Percentiles rank a stretch among this genome's conserved stretches.
These are phyloP conservation scores for Vinca major DNA, from an alignment of 305 asterid species.

Conservation along the genomic window DNA sequence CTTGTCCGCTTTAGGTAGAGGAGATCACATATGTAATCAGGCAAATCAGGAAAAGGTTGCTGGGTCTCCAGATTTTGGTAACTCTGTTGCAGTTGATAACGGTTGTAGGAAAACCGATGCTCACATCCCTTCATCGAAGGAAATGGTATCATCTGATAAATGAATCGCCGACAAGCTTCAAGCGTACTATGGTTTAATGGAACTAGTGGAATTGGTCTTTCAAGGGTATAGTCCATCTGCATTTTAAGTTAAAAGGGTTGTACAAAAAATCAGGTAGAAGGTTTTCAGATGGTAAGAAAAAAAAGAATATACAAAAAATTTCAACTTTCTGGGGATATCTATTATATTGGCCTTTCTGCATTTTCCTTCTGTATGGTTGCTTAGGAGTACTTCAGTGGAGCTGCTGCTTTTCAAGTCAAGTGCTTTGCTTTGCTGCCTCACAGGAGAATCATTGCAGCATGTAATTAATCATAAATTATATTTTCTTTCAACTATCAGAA, in stretches of 20 bases:
- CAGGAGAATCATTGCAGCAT: neutral
- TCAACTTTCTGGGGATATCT: neutral
- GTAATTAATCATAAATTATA: constrained; percentile 1
- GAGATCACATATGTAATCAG: constrained; percentile 23
- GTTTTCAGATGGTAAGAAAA: neutral
- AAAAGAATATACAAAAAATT: neutral
- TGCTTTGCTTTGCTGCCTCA: constrained; percentile 5
- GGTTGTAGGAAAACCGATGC: constrained; percentile 15
- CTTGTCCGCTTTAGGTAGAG: constrained; percentile 19
- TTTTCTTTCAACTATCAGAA: neutral
- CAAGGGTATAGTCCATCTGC: constrained; percentile 14
- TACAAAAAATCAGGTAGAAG: constrained; percentile 13
- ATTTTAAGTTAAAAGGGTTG: constrained; percentile 9
- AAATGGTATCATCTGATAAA: constrained; percentile 15
- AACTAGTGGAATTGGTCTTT: neutral
- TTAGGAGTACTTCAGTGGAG: neutral
- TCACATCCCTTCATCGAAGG: constrained; percentile 7
- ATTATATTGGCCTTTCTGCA: neutral
- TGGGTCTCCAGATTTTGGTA: constrained; percentile 20
- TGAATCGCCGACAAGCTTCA: neutral
- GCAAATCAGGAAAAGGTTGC: constrained; percentile 20
- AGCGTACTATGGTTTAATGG: neutral
- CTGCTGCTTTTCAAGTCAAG: neutral
- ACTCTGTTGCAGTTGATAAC: constrained; percentile 18
- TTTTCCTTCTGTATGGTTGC: neutral